Evolutionary conservation across 352 stramenopile species (phyloP), one percentile per base, ranked within the genome.

Genomic region (Poterioochromonas sp.): DNA sequence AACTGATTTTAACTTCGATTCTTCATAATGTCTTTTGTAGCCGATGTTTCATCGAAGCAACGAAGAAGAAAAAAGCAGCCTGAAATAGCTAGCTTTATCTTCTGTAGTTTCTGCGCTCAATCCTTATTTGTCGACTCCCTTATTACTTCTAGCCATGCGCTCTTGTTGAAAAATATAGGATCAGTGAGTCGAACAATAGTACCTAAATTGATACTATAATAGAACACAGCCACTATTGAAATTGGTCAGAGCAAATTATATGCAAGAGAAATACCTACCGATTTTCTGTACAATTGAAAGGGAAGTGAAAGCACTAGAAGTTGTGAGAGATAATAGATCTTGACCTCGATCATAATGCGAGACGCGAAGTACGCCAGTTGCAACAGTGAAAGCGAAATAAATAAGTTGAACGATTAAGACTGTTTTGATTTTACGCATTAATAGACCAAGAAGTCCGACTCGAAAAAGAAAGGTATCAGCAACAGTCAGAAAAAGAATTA

Each of bases 71-170:
- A n/a, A n/a, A n/a, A n/a, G n/a, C n/a, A n/a, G n/a, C n/a, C n/a
- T n/a, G n/a, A n/a, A n/a, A n/a, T n/a, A n/a, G n/a, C n/a, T n/a
- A n/a, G n/a, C n/a, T n/a, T n/a, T n/a, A n/a, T n/a, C n/a, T n/a
- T n/a, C n/a, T n/a, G n/a, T n/a, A n/a, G n/a, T n/a, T n/a, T n/a
- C n/a, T n/a, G n/a, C n/a, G n/a, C n/a, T n/a, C n/a, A n/a, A n/a
- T n/a, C n/a, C n/a, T n/a, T n/a, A n/a, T n/a, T n/a, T 62, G 2
- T 79, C 32, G 79, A 39, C 39, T 73, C 2, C 41, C 41, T 69
- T 20, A 69, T 43, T 39, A 69, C 3, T 29, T 3, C 11, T 5
- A 69, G 3, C 65, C 65, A 74, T 40, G 41, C 65, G 18, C 22
- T n/a, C 34, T n/a, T 3, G 40, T 74, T 54, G 41, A 58, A 74